Evolutionary conservation across 2,329 filamentous ascomycete species (phyloP), one percentile per base, ranked within the genome.

Genomic region (Calycina marina): DNA sequence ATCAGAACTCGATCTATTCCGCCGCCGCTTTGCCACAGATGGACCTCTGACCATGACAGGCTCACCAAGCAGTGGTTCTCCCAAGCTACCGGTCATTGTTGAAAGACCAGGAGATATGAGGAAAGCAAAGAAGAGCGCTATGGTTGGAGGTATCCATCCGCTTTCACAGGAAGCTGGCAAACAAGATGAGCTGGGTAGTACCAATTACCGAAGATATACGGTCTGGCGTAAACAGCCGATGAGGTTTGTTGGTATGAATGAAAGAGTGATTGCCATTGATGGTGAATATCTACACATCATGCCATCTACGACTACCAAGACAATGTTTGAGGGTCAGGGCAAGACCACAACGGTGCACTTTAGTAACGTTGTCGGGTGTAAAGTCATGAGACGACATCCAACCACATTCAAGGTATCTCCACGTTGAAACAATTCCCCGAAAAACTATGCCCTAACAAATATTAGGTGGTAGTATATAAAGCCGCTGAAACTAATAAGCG

Each of bases 211-310:
- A 49, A 78, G 77, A 45, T 90, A 84, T 56, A 74, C 72, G 9
- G 82, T 92, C 11, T 80, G 78, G 61, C 73, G 82, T 41, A 83
- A 85, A 55, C 80, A 86, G 54, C 76, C 79, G 6, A 83, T 90
- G 68, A 74, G 79, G 14, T 78, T 90, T 46, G 75, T 81, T 25
- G 75, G 72, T 4, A 69, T 78, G 48, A 80, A 81, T 38, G 78
- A 85, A 45, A 72, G 80, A 36, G 70, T 83, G 6, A 61, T 90
- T 25, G 74, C 79, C 28, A 82, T 92, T 42, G 82, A 88, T 46
- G 80, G 80, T 38, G 83, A 92, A 52, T 90, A 86, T 53, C 72
- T 92, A 40, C 81, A 88, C 55, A 84, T 92, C 46, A 77, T 84
- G 67, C 80, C 82, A 15, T 65, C 70, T 2, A 69, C 69, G 2